These are phyloP conservation scores for Drechslerella coelobrocha DNA, from an alignment of 2,329 filamentous ascomycete species.

Conservation along the genomic window DNA sequence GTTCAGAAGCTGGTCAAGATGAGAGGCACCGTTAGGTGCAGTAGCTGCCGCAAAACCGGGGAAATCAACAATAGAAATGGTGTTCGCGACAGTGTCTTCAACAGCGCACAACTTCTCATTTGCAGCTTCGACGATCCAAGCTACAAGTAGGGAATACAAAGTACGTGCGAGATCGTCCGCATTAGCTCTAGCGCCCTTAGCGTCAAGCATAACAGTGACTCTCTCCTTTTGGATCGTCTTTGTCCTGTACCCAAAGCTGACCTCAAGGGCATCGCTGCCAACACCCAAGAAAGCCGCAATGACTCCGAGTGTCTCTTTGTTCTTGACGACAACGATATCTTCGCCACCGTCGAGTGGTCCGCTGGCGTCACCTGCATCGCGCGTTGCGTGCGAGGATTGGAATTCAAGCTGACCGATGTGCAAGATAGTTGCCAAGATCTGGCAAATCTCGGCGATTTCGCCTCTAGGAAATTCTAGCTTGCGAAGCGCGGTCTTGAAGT, in stretches of 20 bases:
- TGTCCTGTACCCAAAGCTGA: slow-evolving; percentile 90
- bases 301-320: slow-evolving; percentile 85
- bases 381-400: slow-evolving; percentile 78
- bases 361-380: slow-evolving; percentile 82
- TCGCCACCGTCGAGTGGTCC: slow-evolving; percentile 94
- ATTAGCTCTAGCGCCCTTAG: slow-evolving; percentile 84
- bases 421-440: slow-evolving; percentile 90
- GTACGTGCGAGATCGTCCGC: slow-evolving; percentile 93
- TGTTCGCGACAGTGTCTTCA: slow-evolving; percentile 90
- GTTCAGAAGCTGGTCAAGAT: slow-evolving; percentile 89
- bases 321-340: slow-evolving; percentile 84
- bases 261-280: slow-evolving; percentile 78
- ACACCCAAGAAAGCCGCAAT: slow-evolving; percentile 96
- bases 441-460: slow-evolving; percentile 96
- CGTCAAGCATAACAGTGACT: slow-evolving; percentile 98
- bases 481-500: slow-evolving; percentile 93
- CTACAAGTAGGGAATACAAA: slow-evolving; percentile 89
- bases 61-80: slow-evolving; percentile 93
- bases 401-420: slow-evolving; percentile 98
- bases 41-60: slow-evolving; percentile 88
- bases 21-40: slow-evolving; percentile 73
- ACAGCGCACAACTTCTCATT: slow-evolving; percentile 87
- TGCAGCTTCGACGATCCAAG: slow-evolving; percentile 89
- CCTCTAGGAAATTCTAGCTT: slow-evolving; percentile 92
- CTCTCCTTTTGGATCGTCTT: slow-evolving; percentile 95